Base-by-base conservation (phyloP, 163 green algal species). In the Scenedesmus sp. region DNA sequence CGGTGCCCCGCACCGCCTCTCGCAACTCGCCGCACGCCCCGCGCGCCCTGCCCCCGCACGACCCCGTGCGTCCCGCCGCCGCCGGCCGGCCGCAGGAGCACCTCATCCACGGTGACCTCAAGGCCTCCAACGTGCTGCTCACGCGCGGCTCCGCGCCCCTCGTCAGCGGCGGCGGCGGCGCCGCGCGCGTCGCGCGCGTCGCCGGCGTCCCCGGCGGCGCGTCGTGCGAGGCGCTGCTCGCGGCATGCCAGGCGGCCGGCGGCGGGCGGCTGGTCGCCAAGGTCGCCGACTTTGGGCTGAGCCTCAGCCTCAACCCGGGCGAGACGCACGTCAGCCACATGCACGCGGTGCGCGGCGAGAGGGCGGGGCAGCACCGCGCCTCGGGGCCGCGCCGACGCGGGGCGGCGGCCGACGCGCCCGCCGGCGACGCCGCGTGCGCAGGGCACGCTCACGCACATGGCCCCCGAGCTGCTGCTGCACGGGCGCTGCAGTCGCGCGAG, bases 271-370 rank as follows among this genome's bases (percentile, higher is more conserved):
- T 80, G 22, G 48, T 80, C 28, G 71, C 58, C 57, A 85, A 69
- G 92, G 92, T 91, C 0, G 80, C 81, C 9, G 87, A 92, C 80
- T 91, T 92, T 82, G 87, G 87, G 24, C 64, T 92, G 74, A 82
- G 60, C 47, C 44, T 85, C 36, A 75, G 56, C 53, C 80, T 90
- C 39, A 69, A 81, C 48, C 81, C 81, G 11, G 42, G 50, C 22
- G 77, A 77, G 42, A 89, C 84, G 4, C 84, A 89, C 58, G 60
- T 90, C 29, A 70, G 48, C 7, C 66, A 75, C 51, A 75, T 75
- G 74, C 74, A 81, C 26, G 74, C 36, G 58, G 70, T 78, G 57
- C 66, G 70, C 26, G 24, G 17, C 29, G 44, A 14, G 15, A 56
- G 47, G 10, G 29, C 13, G 28, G n/a, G 0, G 5, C 57, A n/a